phyloP scores from a whole-genome alignment of 805 yeast species.

The Kazachstania bromeliacearum region DNA sequence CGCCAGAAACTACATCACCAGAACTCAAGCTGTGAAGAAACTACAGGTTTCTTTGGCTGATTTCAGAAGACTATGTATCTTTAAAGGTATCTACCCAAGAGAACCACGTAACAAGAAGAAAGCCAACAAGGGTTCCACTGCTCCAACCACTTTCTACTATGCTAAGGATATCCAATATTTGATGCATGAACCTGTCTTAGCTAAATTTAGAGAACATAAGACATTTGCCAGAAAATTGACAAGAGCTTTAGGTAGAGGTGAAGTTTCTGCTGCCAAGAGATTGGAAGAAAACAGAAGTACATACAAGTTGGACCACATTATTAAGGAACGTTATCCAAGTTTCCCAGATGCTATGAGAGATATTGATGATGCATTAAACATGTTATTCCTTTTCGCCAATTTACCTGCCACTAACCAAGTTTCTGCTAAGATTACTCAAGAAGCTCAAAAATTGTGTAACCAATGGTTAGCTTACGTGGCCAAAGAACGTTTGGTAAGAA shows the following conservation, averaged over 20 bases:
- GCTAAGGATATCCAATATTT: slow-evolving; percentile 89
- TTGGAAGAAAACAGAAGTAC: slow-evolving; percentile 61
- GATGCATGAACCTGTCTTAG: slow-evolving; percentile 87
- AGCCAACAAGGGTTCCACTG: slow-evolving; percentile 96
- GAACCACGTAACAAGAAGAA: slow-evolving; percentile 93
- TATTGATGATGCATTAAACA: slow-evolving; percentile 88
- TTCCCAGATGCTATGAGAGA: slow-evolving; percentile 89
- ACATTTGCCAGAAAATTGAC: slow-evolving; percentile 86
- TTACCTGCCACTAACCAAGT: slow-evolving; percentile 90
- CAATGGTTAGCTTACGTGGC: slow-evolving; percentile 95
- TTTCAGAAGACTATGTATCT: slow-evolving; percentile 92
- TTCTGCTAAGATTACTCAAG: slow-evolving; percentile 69
- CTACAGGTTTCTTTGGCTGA: slow-evolving; percentile 92
- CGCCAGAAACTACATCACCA: slow-evolving; percentile 84
- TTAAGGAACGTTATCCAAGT: slow-evolving; percentile 92
- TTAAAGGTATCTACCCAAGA: slow-evolving; percentile 96
- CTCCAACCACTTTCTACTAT: slow-evolving; percentile 90
- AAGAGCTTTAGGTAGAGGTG: slow-evolving; percentile 86
- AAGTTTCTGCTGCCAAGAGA: slow-evolving; percentile 77
- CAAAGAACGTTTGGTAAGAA: slow-evolving; percentile 67
- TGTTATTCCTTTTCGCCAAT: slow-evolving; percentile 87
- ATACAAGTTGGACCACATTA: slow-evolving; percentile 80
- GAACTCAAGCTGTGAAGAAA: slow-evolving; percentile 89
- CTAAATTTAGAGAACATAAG: slow-evolving; percentile 91
- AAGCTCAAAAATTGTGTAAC: slow-evolving; percentile 77